These are phyloP conservation scores for Pharnaceum exiguum DNA, from an alignment of 148 eudicot species.

Conservation along the genomic window DNA sequence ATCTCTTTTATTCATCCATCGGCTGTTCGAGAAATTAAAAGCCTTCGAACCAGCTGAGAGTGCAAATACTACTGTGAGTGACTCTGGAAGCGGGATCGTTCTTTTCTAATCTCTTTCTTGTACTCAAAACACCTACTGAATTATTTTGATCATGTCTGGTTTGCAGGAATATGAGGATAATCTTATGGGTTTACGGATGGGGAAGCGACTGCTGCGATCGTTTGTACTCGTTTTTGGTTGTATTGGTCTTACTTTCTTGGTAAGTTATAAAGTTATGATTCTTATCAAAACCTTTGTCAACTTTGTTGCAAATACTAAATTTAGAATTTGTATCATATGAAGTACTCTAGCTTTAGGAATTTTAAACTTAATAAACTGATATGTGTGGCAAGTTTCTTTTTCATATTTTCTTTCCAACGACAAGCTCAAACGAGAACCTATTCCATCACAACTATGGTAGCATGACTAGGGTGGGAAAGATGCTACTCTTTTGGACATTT, in stretches of 20 bases:
- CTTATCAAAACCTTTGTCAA: no score
- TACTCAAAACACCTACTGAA: conserved; percentile 8
- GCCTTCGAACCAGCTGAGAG: conserved; percentile 61
- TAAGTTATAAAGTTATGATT: no score
- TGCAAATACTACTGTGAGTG: conserved; percentile 57
- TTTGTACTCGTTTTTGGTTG: conserved; percentile 78
- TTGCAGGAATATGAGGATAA: conserved; percentile 94
- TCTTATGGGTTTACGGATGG: conserved; percentile 69
- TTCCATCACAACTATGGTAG: no score
- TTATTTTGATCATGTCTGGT: conserved; percentile 17
- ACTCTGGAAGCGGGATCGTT: neutral
- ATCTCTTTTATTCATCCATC: conserved; percentile 64
- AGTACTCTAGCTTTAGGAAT: no score
- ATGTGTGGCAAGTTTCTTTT: no score
- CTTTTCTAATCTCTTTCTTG: neutral
- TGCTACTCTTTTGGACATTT: no score
- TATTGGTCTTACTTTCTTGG: conserved; percentile 81
- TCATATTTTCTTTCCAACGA: no score
- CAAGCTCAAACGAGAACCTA: no score
- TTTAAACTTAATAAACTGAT: no score
- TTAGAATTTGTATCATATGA: no score
- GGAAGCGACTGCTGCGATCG: conserved; percentile 80
- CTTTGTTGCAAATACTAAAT: no score
- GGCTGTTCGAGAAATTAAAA: conserved; percentile 86
- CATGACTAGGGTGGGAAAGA: no score